Base-by-base conservation (phyloP, 164 flowering plant species). In the Vitis riparia region DNA sequence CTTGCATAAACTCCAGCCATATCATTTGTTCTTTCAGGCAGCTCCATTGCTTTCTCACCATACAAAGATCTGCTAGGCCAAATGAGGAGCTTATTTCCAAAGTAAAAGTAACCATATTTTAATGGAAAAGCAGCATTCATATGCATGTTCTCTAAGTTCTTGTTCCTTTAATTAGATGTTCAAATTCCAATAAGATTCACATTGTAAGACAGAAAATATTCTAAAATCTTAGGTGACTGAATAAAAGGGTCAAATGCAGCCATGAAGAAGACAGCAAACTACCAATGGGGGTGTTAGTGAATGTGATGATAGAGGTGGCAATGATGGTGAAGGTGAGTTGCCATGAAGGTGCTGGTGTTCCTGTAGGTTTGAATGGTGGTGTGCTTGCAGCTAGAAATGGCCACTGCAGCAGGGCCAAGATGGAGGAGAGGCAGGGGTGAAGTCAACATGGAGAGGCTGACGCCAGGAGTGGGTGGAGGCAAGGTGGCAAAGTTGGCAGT, bases 21-120 rank as follows among this genome's bases (percentile, higher is more conserved):
- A 78, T 89, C 91, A 68, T 94, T 91, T 47, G 96, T 94, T 67
- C 98, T 88, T 69, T 90, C 98, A 6, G 97, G 88, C 29, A 69
- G 59, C 49, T 80, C 66, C 77, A 79, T 75, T 17, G 90, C 91
- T 67, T 87, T 79, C 53, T 93, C 94, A 64, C 96, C 91, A 77
- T 85, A 88, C 9, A 80, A 1, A 11, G 92, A 84, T 76, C 96
- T 91, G 83, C 17, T 56, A 9, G 44, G 32, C 30, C 8, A 32
- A 72, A 62, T 68, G 8, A 65, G 2, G 48, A 49, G 51, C 19
- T 32, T 57, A 53, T n/a, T 9, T 50, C 5, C 16, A 32, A 56
- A 17, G 11, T 7, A 9, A 63, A 52, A 60, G 12, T 13, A 69
- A 7, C 32, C 13, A 61, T 30, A 32, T 14, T 61, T 15, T 2